Conservation (phyloP, 345 rosid genomes). For the Bruguiera parviflora region DNA sequence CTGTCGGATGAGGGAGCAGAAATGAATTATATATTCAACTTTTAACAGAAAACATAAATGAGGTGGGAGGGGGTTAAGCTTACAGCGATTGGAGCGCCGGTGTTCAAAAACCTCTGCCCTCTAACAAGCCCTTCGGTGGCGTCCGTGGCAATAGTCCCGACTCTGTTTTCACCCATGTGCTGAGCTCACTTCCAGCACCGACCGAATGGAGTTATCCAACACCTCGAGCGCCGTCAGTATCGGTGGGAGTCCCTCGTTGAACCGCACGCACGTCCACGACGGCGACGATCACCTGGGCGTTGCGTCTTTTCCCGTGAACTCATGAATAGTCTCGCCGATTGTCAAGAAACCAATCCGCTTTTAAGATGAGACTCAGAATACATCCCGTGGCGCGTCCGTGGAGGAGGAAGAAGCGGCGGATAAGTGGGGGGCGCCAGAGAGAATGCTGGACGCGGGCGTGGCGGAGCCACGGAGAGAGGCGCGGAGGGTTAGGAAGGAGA, state of each 20-base stretch:
- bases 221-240: constrained; percentile 93
- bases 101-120: constrained; percentile 76
- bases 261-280: constrained; percentile 86
- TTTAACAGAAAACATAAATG: not conserved
- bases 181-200: constrained; percentile 94
- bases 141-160: constrained; percentile 92
- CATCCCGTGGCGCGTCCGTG: constrained; percentile 28
- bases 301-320: constrained; percentile 76
- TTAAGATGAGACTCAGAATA: no score
- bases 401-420: constrained; percentile 53
- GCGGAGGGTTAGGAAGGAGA: constrained; percentile 69
- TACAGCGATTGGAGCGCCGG: constrained; percentile 91
- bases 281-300: constrained; percentile 91
- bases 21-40: no score
- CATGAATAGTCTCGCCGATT: constrained; percentile 62
- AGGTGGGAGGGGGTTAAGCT: not conserved
- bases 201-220: constrained; percentile 49
- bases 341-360: no score
- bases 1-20: no score
- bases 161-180: constrained; percentile 81
- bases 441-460: constrained; percentile 42
- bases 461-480: constrained; percentile 53
- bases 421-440: constrained; percentile 57
- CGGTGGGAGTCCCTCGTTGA: constrained; percentile 87
- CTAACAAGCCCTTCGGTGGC: constrained; percentile 83